A percentile compares a stretch with the other conserved stretches of the same genome.
phyloP scores from a whole-genome alignment of 2,329 filamentous ascomycete genomes.

The Ambrosiella xylebori region DNA sequence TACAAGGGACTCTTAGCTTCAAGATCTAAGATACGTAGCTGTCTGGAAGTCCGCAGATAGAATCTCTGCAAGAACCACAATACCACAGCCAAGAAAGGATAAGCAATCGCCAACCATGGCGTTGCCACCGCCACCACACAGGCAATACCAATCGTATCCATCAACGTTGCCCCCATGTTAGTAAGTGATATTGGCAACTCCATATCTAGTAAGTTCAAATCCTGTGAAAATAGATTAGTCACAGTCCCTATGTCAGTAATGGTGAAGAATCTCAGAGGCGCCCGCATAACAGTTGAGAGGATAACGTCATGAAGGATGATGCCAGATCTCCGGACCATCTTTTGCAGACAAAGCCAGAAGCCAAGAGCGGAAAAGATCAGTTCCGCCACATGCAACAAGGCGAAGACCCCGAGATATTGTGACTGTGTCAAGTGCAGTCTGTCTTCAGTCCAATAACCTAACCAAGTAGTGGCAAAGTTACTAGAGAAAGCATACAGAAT shows the following conservation, averaged over 20 bases:
- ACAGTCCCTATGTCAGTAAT: conserved; percentile 25
- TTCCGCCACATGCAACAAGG: conserved; percentile 14
- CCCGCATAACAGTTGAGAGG: conserved; percentile 21
- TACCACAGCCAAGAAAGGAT: conserved; percentile 29
- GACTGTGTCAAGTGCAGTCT: conserved; percentile 18
- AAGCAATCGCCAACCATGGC: conserved; percentile 30
- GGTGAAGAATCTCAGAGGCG: conserved; percentile 26
- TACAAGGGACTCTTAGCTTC: conserved; percentile 44
- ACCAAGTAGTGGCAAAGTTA: conserved; percentile 23
- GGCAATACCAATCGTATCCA: conserved; percentile 25
- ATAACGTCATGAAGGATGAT: conserved; percentile 20
- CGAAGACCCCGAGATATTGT: conserved; percentile 18
- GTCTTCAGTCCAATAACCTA: conserved; percentile 25
- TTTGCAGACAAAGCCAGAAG: background rate
- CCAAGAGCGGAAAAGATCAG: background rate
- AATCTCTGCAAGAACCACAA: conserved; percentile 36
- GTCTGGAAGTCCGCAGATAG: conserved; percentile 42
- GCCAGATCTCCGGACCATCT: conserved; percentile 16
- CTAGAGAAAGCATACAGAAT: conserved; percentile 17
- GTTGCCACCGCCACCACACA: conserved; percentile 27
- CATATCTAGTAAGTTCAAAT: conserved; percentile 25
- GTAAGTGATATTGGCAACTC: conserved; percentile 22
- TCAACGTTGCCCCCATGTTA: conserved; percentile 17
- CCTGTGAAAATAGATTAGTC: conserved; percentile 30
- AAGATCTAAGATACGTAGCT: conserved; percentile 42